These are phyloP conservation scores for Fusarium temperatum DNA, from an alignment of 2,329 filamentous ascomycete species.

Conservation along the genomic window DNA sequence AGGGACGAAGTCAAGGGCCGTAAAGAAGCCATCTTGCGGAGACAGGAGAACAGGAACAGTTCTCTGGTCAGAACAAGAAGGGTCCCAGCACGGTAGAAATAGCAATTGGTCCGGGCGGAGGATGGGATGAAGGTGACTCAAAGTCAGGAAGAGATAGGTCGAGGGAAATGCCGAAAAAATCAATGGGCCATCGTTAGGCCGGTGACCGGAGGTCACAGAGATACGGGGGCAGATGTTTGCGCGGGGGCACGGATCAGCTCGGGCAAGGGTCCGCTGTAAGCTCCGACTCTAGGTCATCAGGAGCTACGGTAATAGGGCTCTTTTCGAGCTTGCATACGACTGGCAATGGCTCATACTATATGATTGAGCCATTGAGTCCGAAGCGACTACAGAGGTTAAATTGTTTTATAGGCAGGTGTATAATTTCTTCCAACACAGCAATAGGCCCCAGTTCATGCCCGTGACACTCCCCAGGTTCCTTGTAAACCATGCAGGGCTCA, in stretches of 20 bases:
- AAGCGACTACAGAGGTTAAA: too few species aligned
- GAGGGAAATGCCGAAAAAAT: slow-evolving; percentile 40
- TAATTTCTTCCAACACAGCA: neutral
- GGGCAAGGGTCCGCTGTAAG: slow-evolving; percentile 21
- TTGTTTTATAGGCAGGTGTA: neutral
- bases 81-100: slow-evolving; percentile 34
- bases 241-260: slow-evolving; percentile 36
- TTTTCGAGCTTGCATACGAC: neutral
- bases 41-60: slow-evolving; percentile 33
- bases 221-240: neutral
- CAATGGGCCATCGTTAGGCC: slow-evolving; percentile 37
- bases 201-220: slow-evolving; percentile 40
- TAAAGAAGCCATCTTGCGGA: slow-evolving; percentile 56
- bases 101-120: slow-evolving; percentile 18
- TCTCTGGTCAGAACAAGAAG: slow-evolving; percentile 41
- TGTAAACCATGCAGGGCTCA: slow-evolving; percentile 28
- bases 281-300: neutral
- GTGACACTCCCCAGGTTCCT: slow-evolving; percentile 28
- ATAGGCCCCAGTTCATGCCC: neutral
- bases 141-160: slow-evolving; percentile 24
- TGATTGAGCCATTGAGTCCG: neutral
- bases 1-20: slow-evolving; percentile 54
- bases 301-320: neutral
- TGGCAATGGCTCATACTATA: neutral
- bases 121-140: slow-evolving; percentile 38